These are phyloP conservation scores for Diaporthe destruens DNA, from an alignment of 2,329 filamentous ascomycete species.

Conservation along the genomic window DNA sequence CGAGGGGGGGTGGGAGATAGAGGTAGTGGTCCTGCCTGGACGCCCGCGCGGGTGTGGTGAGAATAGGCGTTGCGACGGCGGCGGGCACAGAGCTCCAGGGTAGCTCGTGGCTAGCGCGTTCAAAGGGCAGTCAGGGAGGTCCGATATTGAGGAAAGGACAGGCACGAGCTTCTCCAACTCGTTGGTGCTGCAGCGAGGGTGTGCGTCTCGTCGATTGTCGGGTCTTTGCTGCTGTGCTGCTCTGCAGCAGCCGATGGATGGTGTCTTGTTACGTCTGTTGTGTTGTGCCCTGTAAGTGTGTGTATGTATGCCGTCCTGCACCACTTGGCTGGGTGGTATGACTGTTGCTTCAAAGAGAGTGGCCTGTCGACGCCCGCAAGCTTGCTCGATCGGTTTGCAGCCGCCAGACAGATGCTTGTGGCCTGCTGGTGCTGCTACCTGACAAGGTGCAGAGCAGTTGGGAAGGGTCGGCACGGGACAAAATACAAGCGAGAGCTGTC, in stretches of 20 bases:
- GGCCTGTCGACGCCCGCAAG: not conserved
- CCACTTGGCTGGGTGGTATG: not conserved
- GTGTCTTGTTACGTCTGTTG: not conserved
- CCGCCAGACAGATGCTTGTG: constrained; percentile 2
- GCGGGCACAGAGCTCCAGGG: constrained; percentile 28
- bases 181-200: not conserved
- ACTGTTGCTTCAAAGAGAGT: not conserved
- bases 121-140: constrained; percentile 4
- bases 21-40: not conserved
- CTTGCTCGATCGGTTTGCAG: not conserved
- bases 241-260: constrained; percentile 20
- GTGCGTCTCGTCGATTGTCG: constrained; percentile 1
- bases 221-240: not conserved
- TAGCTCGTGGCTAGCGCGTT: constrained; percentile 31
- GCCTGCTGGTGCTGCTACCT: constrained; percentile 2
- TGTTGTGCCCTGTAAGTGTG: not conserved
- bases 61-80: constrained; percentile 18
- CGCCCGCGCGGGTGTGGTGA: constrained; percentile 25
- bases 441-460: constrained; percentile 19
- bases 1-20: not conserved
- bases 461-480: not conserved
- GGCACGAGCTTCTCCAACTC: constrained; percentile 20
- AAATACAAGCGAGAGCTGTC: constrained; percentile 4
- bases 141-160: not conserved
- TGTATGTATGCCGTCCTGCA: not conserved